Percentiles rank a stretch among this genome's conserved stretches.
Evolutionary conservation across 2,329 filamentous ascomycete genomes (phyloP).

Genomic region (Massarina eburnea): DNA sequence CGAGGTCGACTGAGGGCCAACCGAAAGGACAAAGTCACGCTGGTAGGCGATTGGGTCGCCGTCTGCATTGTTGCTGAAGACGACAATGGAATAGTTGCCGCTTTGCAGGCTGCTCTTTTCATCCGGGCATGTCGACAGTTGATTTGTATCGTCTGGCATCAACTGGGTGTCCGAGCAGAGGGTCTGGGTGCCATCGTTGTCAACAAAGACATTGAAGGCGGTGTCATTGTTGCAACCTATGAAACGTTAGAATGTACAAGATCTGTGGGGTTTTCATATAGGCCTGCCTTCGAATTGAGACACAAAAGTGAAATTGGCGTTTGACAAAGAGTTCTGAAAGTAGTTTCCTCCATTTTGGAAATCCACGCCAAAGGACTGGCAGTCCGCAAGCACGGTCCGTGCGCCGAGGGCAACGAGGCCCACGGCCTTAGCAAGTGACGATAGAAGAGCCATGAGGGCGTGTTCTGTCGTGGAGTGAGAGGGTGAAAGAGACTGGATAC

Average conservation of each 20-base stretch:
- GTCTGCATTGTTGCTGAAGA: slow-evolving; percentile 45
- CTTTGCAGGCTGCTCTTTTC: slow-evolving; percentile 38
- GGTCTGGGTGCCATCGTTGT: slow-evolving; percentile 41
- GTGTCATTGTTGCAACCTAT: slow-evolving; percentile 39
- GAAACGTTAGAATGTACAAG: background rate
- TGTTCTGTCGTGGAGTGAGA: background rate
- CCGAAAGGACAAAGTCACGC: slow-evolving; percentile 43
- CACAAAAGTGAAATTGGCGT: slow-evolving; percentile 44
- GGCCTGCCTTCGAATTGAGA: slow-evolving; percentile 39
- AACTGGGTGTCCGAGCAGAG: slow-evolving; percentile 42
- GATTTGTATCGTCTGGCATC: slow-evolving; percentile 36
- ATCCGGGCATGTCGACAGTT: slow-evolving; percentile 43
- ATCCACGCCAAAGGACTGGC: slow-evolving; percentile 35
- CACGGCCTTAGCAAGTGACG: slow-evolving; percentile 7
- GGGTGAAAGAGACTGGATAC: background rate
- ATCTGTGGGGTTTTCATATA: background rate
- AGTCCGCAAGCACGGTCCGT: slow-evolving; percentile 11
- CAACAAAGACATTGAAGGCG: slow-evolving; percentile 43
- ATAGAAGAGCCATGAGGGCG: slow-evolving; percentile 9
- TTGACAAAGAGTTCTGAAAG: slow-evolving; percentile 46
- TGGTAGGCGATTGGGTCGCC: slow-evolving; percentile 43
- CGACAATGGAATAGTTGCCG: slow-evolving; percentile 44
- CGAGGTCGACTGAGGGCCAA: slow-evolving; percentile 38
- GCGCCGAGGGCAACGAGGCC: slow-evolving; percentile 13
- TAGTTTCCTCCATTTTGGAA: slow-evolving; percentile 44